Conservation (phyloP, 1,284 basidiomycete genomes). For the Rhodotorula sp. region DNA sequence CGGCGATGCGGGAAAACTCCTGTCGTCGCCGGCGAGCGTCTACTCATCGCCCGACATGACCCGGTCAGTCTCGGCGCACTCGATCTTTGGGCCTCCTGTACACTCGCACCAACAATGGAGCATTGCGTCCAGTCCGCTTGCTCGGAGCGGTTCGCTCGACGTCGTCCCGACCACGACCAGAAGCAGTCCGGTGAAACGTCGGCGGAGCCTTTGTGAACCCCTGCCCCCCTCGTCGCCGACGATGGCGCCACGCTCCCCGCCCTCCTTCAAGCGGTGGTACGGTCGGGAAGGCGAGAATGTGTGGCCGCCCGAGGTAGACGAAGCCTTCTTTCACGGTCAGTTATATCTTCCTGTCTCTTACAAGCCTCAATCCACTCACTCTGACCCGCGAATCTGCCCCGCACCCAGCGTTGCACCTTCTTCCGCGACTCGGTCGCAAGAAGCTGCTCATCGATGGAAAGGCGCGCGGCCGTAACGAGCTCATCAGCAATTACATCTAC, state of each 20-base stretch:
- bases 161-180: not conserved
- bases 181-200: not conserved
- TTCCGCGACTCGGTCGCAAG: slow-evolving; percentile 53
- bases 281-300: slow-evolving; percentile 49
- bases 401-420: slow-evolving; percentile 48
- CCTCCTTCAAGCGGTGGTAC: not conserved
- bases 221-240: not conserved
- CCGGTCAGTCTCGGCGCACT: slow-evolving; percentile 22
- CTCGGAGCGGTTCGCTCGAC: not conserved
- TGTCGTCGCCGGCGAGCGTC: slow-evolving; percentile 30
- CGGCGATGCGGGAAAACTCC: not conserved
- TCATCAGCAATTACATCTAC: slow-evolving; percentile 55
- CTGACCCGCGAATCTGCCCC: not conserved
- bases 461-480: slow-evolving; percentile 56
- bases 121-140: slow-evolving; percentile 7
- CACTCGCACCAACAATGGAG: not conserved
- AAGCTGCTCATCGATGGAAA: slow-evolving; percentile 55
- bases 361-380: not conserved
- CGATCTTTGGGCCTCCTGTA: slow-evolving; percentile 14
- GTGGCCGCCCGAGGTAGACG: slow-evolving; percentile 52
- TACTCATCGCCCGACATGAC: slow-evolving; percentile 33
- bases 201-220: too few species aligned
- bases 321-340: slow-evolving; percentile 51
- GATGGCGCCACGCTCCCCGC: not conserved
- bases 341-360: not conserved